Base-by-base conservation (phyloP, 345 rosid genomes). In the Lepidium didymum region DNA sequence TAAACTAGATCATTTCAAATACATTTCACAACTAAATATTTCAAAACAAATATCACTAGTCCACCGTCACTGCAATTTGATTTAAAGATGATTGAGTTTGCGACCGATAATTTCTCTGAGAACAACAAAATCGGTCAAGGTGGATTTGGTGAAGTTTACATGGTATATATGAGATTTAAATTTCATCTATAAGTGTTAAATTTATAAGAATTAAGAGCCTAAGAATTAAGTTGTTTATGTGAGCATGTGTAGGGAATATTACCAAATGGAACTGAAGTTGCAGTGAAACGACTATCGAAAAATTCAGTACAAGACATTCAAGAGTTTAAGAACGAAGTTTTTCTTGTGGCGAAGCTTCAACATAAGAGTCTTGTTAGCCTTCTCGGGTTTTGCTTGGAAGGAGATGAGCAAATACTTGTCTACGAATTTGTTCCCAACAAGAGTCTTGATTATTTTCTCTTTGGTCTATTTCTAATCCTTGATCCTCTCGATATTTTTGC, bases 261-360 rank as follows among this genome's bases (percentile, higher is more conserved):
- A 1, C 14, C 35, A 54, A 31, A 42, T 13, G 70, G 70, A 18
- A 67, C 53, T 1, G 51, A 42, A 67, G 9, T 42, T 14, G 70
- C 62, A 3, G 62, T 67, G 1, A 53, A 67, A 53, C 5, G 53
- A 11, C 7, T 67, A 33, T 41, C 62, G 0, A 31, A 4, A 41
- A 33, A 0, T 11, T 67, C 62, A 18, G 2, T 7, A 41, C 53
- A 67, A 54, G 70, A 62, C 35, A 8, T 10, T 0, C 21, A 31
- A 67, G 70, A 67, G 35, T 67, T 67, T 44, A 43, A 66, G 62
- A 66, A 66, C 19, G 70, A 66, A 7, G 43, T 66, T 4, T 2
- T 31, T 1, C 7, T 53, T 2, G 42, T 53, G 9, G 62, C 61
- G 13, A 54, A 53, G 42, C 70, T 53, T 54, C 53, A 41, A 0